phyloP scores from a whole-genome alignment of 1,284 basidiomycete species.

The Irpex sp. region DNA sequence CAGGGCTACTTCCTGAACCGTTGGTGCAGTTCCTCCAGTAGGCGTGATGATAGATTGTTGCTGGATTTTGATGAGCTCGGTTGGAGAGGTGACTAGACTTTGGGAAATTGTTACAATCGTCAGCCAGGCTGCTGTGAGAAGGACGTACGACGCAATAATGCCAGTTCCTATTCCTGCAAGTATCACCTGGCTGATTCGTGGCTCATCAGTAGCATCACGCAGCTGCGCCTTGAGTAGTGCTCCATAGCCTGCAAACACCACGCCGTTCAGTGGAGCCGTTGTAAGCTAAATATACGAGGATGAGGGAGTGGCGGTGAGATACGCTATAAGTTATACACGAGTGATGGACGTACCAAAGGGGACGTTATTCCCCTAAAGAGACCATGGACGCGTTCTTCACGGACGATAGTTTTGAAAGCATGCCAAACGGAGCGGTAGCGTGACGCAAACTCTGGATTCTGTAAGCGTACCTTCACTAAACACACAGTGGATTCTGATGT shows the following conservation, averaged over 20 bases:
- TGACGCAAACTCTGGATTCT: slow-evolving; percentile 51
- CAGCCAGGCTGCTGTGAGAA: slow-evolving; percentile 1
- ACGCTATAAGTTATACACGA: not conserved
- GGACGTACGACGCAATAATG: slow-evolving; percentile 67
- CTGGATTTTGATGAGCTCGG: slow-evolving; percentile 84
- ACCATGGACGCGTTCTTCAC: slow-evolving; percentile 63
- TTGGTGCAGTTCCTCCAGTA: slow-evolving; percentile 12
- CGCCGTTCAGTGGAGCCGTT: slow-evolving; percentile 69
- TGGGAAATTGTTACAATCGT: not conserved
- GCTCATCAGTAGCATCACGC: slow-evolving; percentile 37
- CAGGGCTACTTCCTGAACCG: slow-evolving; percentile 47
- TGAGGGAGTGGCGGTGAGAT: not conserved
- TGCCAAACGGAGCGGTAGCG: slow-evolving; percentile 60
- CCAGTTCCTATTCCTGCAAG: slow-evolving; percentile 79
- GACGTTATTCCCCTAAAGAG: slow-evolving; percentile 72
- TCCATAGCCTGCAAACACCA: slow-evolving; percentile 74
- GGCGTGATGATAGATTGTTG: slow-evolving; percentile 46
- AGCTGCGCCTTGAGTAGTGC: slow-evolving; percentile 63
- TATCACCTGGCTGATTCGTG: slow-evolving; percentile 65
- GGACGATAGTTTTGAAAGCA: slow-evolving; percentile 61
- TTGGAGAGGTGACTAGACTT: slow-evolving; percentile 77
- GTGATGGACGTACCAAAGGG: slow-evolving; percentile 52
- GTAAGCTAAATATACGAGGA: slow-evolving; percentile 45
- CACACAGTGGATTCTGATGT: not conserved
- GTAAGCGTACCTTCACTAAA: slow-evolving; percentile 73